Conservation (phyloP, 2,329 filamentous ascomycete species). For the Diaporthe sp. region DNA sequence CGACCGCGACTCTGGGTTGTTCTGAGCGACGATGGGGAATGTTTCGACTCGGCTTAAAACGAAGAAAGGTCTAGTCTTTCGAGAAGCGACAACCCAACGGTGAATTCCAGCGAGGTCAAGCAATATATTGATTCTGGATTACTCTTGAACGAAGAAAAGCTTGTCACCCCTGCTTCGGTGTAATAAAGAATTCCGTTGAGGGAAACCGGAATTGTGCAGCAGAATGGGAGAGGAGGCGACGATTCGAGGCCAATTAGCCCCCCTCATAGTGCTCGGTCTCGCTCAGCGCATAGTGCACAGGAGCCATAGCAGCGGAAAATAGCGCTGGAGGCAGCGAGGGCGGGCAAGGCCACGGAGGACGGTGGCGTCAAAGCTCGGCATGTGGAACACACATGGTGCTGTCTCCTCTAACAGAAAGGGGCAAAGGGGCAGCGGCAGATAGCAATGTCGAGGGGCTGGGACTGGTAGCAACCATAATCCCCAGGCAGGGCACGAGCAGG, state of each 20-base stretch:
- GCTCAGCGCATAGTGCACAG: constrained; percentile 23
- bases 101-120: constrained; percentile 21
- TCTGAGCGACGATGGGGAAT: constrained; percentile 11
- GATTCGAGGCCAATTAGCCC: constrained; percentile 30
- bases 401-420: constrained; percentile 24
- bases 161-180: constrained; percentile 22
- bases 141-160: constrained; percentile 9
- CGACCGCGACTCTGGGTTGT: constrained; percentile 1
- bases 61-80: not conserved
- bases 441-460: not conserved
- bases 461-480: not conserved
- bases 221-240: constrained; percentile 25
- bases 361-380: constrained; percentile 30
- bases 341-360: constrained; percentile 4
- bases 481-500: constrained; percentile 10
- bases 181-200: constrained; percentile 15
- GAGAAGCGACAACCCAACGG: not conserved
- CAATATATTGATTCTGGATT: constrained; percentile 34
- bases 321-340: constrained; percentile 28
- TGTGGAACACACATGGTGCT: constrained; percentile 20
- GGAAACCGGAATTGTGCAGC: constrained; percentile 23
- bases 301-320: constrained; percentile 20
- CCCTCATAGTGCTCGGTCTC: constrained; percentile 37
- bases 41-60: constrained; percentile 5
- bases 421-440: constrained; percentile 24